Evolutionary conservation across 2,329 filamentous ascomycete genomes (phyloP).

Genomic region (Neonectria neomacrospora): DNA sequence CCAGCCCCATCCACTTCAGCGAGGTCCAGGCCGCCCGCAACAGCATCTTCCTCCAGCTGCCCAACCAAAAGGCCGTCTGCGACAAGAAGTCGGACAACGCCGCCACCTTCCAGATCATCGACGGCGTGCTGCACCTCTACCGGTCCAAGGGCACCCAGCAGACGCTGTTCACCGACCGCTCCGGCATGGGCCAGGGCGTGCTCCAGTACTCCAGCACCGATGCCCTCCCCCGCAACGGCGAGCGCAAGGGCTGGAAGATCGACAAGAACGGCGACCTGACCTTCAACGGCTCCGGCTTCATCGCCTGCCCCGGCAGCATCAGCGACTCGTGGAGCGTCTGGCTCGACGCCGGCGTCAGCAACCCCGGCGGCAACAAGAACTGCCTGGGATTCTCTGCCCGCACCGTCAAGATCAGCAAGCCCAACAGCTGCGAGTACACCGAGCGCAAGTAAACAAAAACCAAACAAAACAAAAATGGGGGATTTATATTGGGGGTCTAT

Average conservation of each 20-base stretch:
- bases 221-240: constrained; percentile 51
- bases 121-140: constrained; percentile 61
- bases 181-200: constrained; percentile 67
- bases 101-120: constrained; percentile 62
- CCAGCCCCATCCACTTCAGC: constrained; percentile 59
- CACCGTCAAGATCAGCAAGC: constrained; percentile 43
- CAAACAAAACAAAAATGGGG: too few relatives aligned
- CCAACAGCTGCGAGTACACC: constrained; percentile 54
- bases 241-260: constrained; percentile 61
- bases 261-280: constrained; percentile 56
- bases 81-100: constrained; percentile 50
- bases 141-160: constrained; percentile 53
- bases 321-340: constrained; percentile 55
- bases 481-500: background rate
- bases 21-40: constrained; percentile 56
- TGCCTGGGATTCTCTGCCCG: constrained; percentile 52
- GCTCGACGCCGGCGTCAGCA: constrained; percentile 45
- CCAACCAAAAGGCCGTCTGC: constrained; percentile 62
- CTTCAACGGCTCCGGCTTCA: constrained; percentile 57
- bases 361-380: constrained; percentile 51
- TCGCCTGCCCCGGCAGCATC: constrained; percentile 63
- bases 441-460: constrained; percentile 1
- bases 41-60: constrained; percentile 57
- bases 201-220: constrained; percentile 62
- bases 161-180: constrained; percentile 64